phyloP scores from a whole-genome alignment of 495 filamentous ascomycete species.

The Friedmanniomyces simplex region DNA sequence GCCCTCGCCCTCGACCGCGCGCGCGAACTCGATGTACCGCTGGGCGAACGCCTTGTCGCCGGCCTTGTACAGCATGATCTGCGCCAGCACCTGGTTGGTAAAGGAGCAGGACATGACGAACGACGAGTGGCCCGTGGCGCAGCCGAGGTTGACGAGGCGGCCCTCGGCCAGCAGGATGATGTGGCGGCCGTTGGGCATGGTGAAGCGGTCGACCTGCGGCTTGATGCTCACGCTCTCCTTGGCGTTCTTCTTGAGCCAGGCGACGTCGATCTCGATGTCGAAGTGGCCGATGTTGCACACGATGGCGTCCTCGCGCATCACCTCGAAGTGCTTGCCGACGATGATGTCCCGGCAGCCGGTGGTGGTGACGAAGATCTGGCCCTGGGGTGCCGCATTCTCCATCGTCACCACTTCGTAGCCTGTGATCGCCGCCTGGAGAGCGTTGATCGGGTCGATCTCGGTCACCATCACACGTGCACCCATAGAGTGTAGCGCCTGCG shows the following conservation, averaged over 20 bases:
- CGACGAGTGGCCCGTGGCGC: constrained; percentile 96
- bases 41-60: constrained; percentile 74
- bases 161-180: constrained; percentile 98
- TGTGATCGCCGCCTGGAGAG: constrained; percentile 94
- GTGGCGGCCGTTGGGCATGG: constrained; percentile 86
- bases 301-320: constrained; percentile 96
- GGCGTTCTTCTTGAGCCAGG: constrained; percentile 95
- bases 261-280: constrained; percentile 99
- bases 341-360: constrained; percentile 98
- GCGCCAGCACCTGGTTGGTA: constrained; percentile 99
- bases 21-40: constrained; percentile 95
- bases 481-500: constrained; percentile 89
- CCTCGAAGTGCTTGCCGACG: constrained; percentile 83
- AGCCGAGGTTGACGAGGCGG: constrained; percentile 97
- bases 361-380: constrained; percentile 99
- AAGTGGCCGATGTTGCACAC: constrained; percentile 99
- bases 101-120: constrained; percentile 99
- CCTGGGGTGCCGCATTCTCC: constrained; percentile 79
- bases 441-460: constrained; percentile 99
- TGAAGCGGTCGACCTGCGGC: constrained; percentile 97
- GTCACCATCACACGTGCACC: constrained; percentile 95
- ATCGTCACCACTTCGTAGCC: constrained; percentile 95
- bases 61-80: constrained; percentile 96
- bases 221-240: constrained; percentile 95
- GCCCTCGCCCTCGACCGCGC: constrained; percentile 69